Evolutionary conservation across 179 eudicot species (phyloP).

Genomic region (Silene noctiflora): DNA sequence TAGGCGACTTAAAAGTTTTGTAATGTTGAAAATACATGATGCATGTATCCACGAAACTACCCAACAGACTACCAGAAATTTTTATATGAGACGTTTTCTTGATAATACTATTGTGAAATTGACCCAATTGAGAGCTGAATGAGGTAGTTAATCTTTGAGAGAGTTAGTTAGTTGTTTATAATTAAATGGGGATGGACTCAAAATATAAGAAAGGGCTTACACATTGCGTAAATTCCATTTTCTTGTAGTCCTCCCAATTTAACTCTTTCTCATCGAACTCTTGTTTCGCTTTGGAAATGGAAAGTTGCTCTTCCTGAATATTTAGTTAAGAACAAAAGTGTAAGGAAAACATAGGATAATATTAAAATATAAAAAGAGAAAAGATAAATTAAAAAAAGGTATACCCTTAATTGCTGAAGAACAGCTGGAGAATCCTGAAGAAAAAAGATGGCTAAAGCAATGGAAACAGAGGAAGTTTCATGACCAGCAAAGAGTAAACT

Average conservation of each 20-base stretch:
- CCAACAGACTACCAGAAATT: not conserved
- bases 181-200: too few relatives aligned
- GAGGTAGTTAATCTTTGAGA: too few relatives aligned
- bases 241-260: constrained; percentile 96
- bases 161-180: too few relatives aligned
- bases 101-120: not conserved
- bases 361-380: not conserved
- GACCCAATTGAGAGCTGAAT: not conserved
- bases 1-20: not conserved
- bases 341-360: not conserved
- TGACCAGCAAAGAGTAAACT: constrained; percentile 98
- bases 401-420: constrained; percentile 69
- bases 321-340: not conserved
- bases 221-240: constrained; percentile 97
- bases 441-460: constrained; percentile 86
- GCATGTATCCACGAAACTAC: not conserved
- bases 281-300: constrained; percentile 57
- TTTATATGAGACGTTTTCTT: not conserved
- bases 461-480: constrained; percentile 94
- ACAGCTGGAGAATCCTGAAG: constrained; percentile 68
- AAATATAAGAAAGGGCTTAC: constrained; percentile 39
- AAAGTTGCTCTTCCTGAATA: constrained; percentile 73
- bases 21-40: too few relatives aligned
- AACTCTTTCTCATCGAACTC: constrained; percentile 51
- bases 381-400: not conserved